Evolutionary conservation across 169 alveolate genomes (phyloP).

Genomic region (Plasmodium vinckei): DNA sequence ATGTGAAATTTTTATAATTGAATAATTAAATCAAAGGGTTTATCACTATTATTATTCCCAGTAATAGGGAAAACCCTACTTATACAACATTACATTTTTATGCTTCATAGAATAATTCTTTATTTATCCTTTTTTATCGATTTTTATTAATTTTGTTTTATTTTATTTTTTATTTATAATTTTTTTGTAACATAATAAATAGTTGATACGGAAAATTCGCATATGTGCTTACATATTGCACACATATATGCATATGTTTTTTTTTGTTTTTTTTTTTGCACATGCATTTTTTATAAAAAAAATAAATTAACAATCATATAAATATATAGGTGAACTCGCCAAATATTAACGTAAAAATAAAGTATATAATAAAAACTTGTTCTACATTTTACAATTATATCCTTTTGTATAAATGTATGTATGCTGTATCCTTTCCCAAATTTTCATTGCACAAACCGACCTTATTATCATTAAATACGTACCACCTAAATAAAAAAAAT

Average conservation of each 20-base stretch:
- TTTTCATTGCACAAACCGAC: conserved; percentile 33
- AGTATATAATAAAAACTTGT: neutral
- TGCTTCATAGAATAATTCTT: no score
- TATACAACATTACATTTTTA: no score
- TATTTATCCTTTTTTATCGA: neutral
- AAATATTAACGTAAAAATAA: neutral
- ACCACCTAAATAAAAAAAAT: conserved; percentile 34
- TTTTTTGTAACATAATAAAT: neutral
- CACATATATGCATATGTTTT: neutral
- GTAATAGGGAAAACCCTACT: no score
- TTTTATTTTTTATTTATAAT: neutral
- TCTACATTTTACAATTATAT: conserved; percentile 3
- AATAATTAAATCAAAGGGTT: neutral
- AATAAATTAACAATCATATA: neutral
- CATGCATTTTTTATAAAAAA: no score
- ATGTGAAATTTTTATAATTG: neutral
- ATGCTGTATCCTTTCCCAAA: conserved; percentile 54
- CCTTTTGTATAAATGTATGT: conserved; percentile 60
- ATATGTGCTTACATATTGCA: neutral
- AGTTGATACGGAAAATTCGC: neutral
- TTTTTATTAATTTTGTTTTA: neutral
- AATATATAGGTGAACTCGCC: neutral
- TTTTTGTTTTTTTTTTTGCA: no score
- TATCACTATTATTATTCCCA: no score
- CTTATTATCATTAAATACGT: conserved; percentile 62